phyloP scores from a whole-genome alignment of 345 rosid species.

The Pelargonium nanum region DNA sequence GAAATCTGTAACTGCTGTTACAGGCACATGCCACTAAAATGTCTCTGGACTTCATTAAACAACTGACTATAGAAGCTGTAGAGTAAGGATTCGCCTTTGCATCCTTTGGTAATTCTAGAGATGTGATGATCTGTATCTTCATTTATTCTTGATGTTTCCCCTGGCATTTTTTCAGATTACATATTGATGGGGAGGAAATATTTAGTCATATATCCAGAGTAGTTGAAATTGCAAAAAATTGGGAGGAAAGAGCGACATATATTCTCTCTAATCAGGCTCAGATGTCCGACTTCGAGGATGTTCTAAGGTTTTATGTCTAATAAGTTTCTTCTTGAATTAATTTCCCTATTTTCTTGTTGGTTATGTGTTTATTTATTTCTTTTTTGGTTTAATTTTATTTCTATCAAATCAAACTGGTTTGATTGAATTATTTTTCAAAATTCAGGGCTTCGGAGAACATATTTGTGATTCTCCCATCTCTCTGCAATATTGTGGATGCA shows the following conservation, averaged over 20 bases:
- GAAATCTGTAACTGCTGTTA: constrained; percentile 3
- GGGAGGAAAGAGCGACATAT: constrained; percentile 65
- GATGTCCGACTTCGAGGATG: constrained; percentile 62
- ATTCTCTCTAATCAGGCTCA: constrained; percentile 42
- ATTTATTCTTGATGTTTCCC: constrained; percentile 3
- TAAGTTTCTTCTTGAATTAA: background rate
- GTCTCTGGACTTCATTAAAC: constrained; percentile 50
- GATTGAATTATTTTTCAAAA: constrained; percentile 14
- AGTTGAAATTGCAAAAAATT: constrained; percentile 42
- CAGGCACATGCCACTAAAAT: constrained; percentile 50
- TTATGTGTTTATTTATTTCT: background rate
- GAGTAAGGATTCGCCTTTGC: constrained; percentile 28
- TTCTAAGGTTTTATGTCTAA: constrained; percentile 42
- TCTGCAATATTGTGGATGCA: constrained; percentile 37
- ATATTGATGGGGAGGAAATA: constrained; percentile 49
- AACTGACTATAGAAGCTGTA: constrained; percentile 47
- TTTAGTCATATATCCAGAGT: constrained; percentile 41
- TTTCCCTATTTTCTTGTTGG: constrained; percentile 2
- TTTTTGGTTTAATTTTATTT: constrained; percentile 6
- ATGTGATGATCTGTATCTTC: constrained; percentile 2
- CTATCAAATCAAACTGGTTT: background rate
- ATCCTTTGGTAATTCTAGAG: constrained; percentile 10
- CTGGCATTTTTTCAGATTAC: constrained; percentile 38
- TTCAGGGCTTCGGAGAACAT: constrained; percentile 56
- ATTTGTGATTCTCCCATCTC: constrained; percentile 46